phyloP scores from a whole-genome alignment of 805 yeast genomes.

The Scheffersomyces stipitis region DNA sequence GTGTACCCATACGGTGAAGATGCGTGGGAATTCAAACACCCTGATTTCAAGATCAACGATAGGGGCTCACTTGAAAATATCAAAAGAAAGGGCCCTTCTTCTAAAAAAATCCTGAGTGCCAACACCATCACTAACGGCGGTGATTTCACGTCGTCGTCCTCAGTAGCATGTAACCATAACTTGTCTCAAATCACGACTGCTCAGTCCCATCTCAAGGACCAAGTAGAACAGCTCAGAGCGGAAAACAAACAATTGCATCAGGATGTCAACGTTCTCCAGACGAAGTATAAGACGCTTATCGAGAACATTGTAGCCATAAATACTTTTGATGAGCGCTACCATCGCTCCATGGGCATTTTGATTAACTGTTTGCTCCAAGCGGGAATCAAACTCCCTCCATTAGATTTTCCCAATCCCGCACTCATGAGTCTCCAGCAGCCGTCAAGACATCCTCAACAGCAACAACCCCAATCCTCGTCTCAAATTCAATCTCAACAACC shows the following conservation, averaged over 20 bases:
- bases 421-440: constrained; percentile 16
- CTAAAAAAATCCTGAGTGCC: constrained; percentile 38
- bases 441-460: background rate
- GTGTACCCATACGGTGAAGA: constrained; percentile 64
- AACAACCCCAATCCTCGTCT: constrained; percentile 3
- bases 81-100: constrained; percentile 73
- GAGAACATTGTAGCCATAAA: constrained; percentile 60
- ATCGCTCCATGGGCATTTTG: constrained; percentile 50
- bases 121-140: constrained; percentile 2
- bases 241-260: constrained; percentile 35
- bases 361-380: constrained; percentile 50
- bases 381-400: constrained; percentile 68
- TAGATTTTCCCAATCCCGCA: constrained; percentile 52
- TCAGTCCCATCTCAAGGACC: constrained; percentile 24
- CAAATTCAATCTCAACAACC: background rate
- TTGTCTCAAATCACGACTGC: constrained; percentile 4
- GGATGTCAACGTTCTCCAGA: constrained; percentile 41
- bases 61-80: constrained; percentile 81
- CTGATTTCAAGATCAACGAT: constrained; percentile 77
- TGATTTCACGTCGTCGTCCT: constrained; percentile 1
- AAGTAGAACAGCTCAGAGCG: constrained; percentile 31
- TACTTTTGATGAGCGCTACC: constrained; percentile 55
- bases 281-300: constrained; percentile 63
- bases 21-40: constrained; percentile 95
- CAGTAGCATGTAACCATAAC: constrained; percentile 4